Conservation (phyloP, 2,329 filamentous ascomycete species). For the Trichoderma gracile region DNA sequence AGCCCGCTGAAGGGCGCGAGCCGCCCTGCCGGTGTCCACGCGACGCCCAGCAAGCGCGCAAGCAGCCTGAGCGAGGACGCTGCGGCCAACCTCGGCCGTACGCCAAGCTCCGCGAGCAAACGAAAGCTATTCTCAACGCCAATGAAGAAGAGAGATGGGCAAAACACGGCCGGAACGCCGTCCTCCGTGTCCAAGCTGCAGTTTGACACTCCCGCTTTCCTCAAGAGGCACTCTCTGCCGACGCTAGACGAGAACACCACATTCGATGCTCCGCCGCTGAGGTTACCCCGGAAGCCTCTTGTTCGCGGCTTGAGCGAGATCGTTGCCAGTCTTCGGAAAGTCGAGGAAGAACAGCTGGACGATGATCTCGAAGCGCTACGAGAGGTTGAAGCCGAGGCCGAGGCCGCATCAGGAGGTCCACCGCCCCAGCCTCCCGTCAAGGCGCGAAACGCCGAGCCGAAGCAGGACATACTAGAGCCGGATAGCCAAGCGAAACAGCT, state of each 20-base stretch:
- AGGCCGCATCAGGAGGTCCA: conserved; percentile 33
- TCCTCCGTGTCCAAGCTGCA: conserved; percentile 56
- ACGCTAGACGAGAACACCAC: conserved; percentile 58
- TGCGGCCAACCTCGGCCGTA: conserved; percentile 44
- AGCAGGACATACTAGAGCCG: conserved; percentile 44
- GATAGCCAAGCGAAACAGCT: conserved; percentile 47
- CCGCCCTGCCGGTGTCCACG: conserved; percentile 32
- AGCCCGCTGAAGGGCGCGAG: conserved; percentile 49
- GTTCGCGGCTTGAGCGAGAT: conserved; percentile 72
- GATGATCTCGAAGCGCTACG: conserved; percentile 73
- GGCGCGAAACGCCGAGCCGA: conserved; percentile 31
- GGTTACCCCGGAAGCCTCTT: conserved; percentile 61
- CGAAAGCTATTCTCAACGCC: conserved; percentile 68
- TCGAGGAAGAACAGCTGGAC: conserved; percentile 69
- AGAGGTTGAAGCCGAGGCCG: conserved; percentile 70
- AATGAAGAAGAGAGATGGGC: conserved; percentile 50
- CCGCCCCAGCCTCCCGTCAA: conserved; percentile 29
- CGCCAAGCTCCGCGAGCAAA: conserved; percentile 59
- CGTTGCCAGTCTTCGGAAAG: conserved; percentile 67
- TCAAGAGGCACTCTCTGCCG: conserved; percentile 53
- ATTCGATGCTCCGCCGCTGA: conserved; percentile 51
- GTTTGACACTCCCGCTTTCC: conserved; percentile 71
- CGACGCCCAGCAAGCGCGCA: conserved; percentile 51
- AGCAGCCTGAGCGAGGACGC: conserved; percentile 35
- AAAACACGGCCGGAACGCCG: conserved; percentile 46